These are phyloP conservation scores for Hypoxylon sp. DNA, from an alignment of 2,329 filamentous ascomycete species.

Conservation along the genomic window DNA sequence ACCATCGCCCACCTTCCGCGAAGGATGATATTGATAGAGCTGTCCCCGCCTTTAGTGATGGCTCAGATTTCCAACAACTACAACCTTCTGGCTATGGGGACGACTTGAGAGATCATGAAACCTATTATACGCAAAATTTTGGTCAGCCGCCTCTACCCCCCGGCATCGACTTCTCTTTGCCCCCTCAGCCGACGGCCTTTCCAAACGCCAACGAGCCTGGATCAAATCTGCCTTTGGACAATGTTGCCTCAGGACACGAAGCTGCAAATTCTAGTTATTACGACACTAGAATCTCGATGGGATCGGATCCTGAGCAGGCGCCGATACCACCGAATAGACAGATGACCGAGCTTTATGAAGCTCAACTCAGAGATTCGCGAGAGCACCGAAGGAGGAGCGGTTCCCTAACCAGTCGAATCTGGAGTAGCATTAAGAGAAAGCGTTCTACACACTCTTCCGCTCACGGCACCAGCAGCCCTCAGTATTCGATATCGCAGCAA, in stretches of 20 bases:
- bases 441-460: conserved; percentile 51
- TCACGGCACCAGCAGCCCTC: conserved; percentile 40
- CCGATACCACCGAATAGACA: conserved; percentile 50
- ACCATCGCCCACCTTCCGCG: conserved; percentile 35
- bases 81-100: conserved; percentile 41
- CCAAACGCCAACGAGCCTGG: conserved; percentile 40
- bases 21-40: conserved; percentile 44
- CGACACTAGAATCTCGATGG: conserved; percentile 54
- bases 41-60: conserved; percentile 33
- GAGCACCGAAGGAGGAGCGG: conserved; percentile 51
- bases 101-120: conserved; percentile 41
- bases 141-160: conserved; percentile 44
- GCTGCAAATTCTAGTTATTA: conserved; percentile 56
- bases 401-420: conserved; percentile 51
- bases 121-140: conserved; percentile 37
- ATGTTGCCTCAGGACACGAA: conserved; percentile 46
- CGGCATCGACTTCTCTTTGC: conserved; percentile 46
- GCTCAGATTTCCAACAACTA: conserved; percentile 41
- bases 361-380: conserved; percentile 52
- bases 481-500: conserved; percentile 45
- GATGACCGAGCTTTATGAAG: conserved; percentile 54
- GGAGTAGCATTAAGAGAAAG: conserved; percentile 51
- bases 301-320: conserved; percentile 50
- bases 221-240: conserved; percentile 39
- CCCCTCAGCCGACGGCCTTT: conserved; percentile 45